A percentile compares a stretch with the other conserved stretches of the same genome.
Conservation (phyloP, 345 rosid genomes). For the Gynandropsis gynandra region DNA sequence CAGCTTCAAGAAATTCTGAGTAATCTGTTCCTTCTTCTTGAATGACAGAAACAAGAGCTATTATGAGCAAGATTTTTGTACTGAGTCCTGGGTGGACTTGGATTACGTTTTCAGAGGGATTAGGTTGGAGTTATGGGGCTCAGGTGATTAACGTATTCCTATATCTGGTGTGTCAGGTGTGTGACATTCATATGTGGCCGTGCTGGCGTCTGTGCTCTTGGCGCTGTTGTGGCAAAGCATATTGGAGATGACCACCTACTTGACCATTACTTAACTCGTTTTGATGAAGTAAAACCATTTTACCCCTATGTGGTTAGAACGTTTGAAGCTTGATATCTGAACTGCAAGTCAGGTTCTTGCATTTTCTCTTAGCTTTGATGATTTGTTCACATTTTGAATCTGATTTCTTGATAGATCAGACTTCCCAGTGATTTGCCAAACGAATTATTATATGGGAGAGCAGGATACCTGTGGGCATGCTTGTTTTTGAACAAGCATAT, state of each 20-base stretch:
- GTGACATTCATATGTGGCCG: conserved; percentile 56
- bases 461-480: conserved; percentile 60
- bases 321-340: conserved; percentile 2
- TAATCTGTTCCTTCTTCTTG: conserved; percentile 16
- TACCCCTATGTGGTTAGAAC: neutral
- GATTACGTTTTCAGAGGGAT: too few species aligned
- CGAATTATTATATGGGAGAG: conserved; percentile 67
- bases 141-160: too few species aligned
- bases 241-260: conserved; percentile 30
- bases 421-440: conserved; percentile 39
- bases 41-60: neutral
- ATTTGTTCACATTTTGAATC: neutral
- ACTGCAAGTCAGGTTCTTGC: too few species aligned
- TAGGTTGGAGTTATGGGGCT: too few species aligned
- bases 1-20: conserved; percentile 48
- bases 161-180: conserved; percentile 24
- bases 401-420: conserved; percentile 36
- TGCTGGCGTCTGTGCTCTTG: conserved; percentile 68
- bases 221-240: conserved; percentile 54
- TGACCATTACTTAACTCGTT: conserved; percentile 35
- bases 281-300: conserved; percentile 32
- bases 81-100: too few species aligned
- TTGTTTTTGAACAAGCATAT: conserved; percentile 49
- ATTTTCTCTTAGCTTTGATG: neutral
- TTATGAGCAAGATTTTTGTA: too few species aligned